Conservation (phyloP, 371 early-diverging fungal genomes). For the Lichtheimia ramosa region DNA sequence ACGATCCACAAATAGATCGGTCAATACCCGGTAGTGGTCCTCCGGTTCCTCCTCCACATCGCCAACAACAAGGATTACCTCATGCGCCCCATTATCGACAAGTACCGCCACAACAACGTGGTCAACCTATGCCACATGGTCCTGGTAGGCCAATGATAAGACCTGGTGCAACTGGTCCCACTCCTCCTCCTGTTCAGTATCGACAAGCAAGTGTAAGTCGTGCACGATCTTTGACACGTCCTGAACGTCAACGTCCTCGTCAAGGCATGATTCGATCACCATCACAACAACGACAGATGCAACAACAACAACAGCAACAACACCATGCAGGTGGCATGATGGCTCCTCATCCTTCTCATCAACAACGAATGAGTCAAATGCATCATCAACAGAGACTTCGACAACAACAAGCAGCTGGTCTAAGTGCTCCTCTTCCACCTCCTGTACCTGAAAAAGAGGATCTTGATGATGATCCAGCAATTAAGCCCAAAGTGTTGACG, state of each 20-base stretch:
- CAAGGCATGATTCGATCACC: conserved; percentile 48
- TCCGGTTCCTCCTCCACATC: conserved; percentile 1
- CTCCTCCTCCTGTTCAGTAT: conserved; percentile 2
- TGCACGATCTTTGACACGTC: conserved; percentile 44
- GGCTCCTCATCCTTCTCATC: not conserved
- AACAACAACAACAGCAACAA: not conserved
- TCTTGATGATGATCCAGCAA: conserved; percentile 23
- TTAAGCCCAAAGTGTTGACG: conserved; percentile 49
- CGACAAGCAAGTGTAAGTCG: conserved; percentile 27
- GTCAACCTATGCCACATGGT: not conserved
- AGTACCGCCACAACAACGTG: not conserved
- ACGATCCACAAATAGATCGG: conserved; percentile 1
- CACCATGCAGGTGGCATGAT: not conserved
- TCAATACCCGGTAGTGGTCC: not conserved
- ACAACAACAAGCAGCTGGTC: conserved; percentile 28
- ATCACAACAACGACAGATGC: conserved; percentile 28
- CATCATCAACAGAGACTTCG: conserved; percentile 47
- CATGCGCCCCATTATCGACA: not conserved
- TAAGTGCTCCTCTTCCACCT: conserved; percentile 10
- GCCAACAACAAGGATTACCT: not conserved
- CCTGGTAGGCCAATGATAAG: not conserved
- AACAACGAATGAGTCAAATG: conserved; percentile 36
- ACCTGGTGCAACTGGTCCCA: not conserved
- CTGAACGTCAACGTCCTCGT: conserved; percentile 49
- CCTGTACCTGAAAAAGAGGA: conserved; percentile 11